Percentiles rank a stretch among this genome's conserved stretches.
Evolutionary conservation across 2,329 filamentous ascomycete genomes (phyloP).

Genomic region (Neophaeococcomyces mojaviensis): DNA sequence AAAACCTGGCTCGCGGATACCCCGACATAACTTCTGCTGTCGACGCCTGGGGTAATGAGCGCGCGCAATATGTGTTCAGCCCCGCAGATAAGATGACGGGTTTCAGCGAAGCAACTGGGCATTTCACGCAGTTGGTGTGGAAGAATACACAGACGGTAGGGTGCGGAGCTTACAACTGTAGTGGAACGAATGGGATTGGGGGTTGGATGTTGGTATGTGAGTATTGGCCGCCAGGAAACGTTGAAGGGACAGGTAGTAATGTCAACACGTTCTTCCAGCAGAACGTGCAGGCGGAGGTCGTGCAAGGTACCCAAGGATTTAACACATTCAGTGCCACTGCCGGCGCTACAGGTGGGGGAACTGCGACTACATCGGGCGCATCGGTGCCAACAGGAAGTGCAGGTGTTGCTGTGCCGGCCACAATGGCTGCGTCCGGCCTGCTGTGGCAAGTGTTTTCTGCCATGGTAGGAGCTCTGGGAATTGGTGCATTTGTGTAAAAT

Average conservation of each 20-base stretch:
- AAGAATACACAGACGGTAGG: slow-evolving; percentile 53
- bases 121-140: slow-evolving; percentile 71
- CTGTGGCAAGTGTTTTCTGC: too few species aligned
- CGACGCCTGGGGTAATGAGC: slow-evolving; percentile 60
- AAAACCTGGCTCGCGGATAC: slow-evolving; percentile 67
- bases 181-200: slow-evolving; percentile 27
- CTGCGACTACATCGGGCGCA: slow-evolving; percentile 2
- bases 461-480: too few species aligned
- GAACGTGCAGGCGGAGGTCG: slow-evolving; percentile 20
- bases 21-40: slow-evolving; percentile 51
- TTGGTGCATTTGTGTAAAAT: too few species aligned
- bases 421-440: background rate
- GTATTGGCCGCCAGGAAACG: slow-evolving; percentile 61
- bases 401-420: background rate
- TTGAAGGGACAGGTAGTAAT: slow-evolving; percentile 31
- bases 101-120: slow-evolving; percentile 55
- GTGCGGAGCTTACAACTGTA: slow-evolving; percentile 43
- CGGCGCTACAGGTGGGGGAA: slow-evolving; percentile 18
- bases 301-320: slow-evolving; percentile 13
- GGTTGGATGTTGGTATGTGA: slow-evolving; percentile 65
- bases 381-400: background rate
- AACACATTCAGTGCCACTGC: slow-evolving; percentile 14
- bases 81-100: slow-evolving; percentile 33
- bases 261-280: slow-evolving; percentile 17
- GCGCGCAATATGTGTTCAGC: slow-evolving; percentile 52